Percentiles rank a stretch among this genome's conserved stretches.
These are phyloP conservation scores for Toxoplasma gondii DNA, from an alignment of 169 alveolate genomes.

Conservation along the genomic window DNA sequence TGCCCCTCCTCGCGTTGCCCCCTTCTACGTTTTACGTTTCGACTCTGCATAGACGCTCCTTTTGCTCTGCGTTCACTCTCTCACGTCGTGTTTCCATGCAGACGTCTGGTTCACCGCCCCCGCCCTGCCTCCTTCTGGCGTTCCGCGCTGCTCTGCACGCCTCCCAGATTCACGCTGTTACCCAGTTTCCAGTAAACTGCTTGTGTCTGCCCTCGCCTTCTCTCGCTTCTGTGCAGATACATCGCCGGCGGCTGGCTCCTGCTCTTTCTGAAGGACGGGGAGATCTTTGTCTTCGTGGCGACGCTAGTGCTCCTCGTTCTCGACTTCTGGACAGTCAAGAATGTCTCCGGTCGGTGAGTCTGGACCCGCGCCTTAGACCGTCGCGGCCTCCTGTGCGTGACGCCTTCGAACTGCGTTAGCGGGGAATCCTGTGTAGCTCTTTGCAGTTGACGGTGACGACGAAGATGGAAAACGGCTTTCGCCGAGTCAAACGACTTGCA, in stretches of 20 bases:
- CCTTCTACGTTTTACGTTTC: neutral
- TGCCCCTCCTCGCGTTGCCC: neutral
- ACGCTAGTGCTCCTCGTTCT: slow-evolving; percentile 44
- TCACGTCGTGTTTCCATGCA: neutral
- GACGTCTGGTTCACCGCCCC: neutral
- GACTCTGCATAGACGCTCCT: neutral
- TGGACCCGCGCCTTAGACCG: neutral
- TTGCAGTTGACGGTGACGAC: too few species aligned
- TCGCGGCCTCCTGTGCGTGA: neutral
- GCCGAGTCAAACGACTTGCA: too few species aligned
- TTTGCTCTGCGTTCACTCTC: neutral
- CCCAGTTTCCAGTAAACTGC: too few species aligned
- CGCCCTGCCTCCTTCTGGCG: neutral
- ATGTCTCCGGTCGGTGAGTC: slow-evolving; percentile 60
- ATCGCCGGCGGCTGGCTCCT: slow-evolving; percentile 5
- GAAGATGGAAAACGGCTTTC: too few species aligned
- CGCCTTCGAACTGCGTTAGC: neutral
- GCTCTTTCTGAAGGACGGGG: neutral
- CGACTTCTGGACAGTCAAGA: slow-evolving; percentile 63
- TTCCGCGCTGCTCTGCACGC: neutral
- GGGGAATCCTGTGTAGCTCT: too few species aligned
- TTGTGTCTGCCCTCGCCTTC: neutral
- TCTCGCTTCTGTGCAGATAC: neutral
- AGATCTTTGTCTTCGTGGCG: slow-evolving; percentile 26
- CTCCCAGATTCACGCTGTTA: neutral